These are phyloP conservation scores for Hirsutella rhossiliensis DNA, from an alignment of 2,329 filamentous ascomycete species.

Conservation along the genomic window DNA sequence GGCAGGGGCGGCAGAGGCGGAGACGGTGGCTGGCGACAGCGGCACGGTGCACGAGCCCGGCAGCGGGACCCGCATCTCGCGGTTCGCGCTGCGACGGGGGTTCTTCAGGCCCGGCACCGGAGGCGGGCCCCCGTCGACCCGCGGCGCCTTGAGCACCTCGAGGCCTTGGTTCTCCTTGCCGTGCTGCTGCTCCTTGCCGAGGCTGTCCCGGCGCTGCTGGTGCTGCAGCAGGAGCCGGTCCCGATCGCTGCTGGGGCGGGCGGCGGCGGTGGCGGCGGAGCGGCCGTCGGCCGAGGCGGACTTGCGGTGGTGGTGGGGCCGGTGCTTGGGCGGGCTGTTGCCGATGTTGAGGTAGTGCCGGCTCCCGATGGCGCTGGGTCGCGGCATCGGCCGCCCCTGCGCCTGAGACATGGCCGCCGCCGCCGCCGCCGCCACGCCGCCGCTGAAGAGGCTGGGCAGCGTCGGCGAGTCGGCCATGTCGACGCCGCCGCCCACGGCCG, in stretches of 20 bases:
- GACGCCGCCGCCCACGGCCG: conserved; percentile 5
- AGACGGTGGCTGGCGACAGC: no score
- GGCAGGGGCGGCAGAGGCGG: no score
- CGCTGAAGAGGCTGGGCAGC: conserved; percentile 24
- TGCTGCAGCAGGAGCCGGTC: no score
- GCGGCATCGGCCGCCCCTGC: conserved; percentile 13
- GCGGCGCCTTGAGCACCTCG: conserved; percentile 4
- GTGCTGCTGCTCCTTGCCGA: conserved; percentile 14
- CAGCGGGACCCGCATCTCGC: no score
- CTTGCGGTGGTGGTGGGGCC: conserved; percentile 6
- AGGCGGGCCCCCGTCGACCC: conserved; percentile 1
- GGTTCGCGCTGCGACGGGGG: not conserved
- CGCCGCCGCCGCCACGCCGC: conserved; percentile 12
- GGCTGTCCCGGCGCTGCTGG: not conserved
- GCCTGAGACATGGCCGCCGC: not conserved
- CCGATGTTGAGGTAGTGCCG: conserved; percentile 36
- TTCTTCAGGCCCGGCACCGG: not conserved
- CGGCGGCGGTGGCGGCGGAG: not conserved
- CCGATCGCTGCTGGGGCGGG: not conserved
- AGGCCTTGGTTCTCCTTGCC: conserved; percentile 9
- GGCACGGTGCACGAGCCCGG: no score
- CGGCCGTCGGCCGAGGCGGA: conserved; percentile 1
- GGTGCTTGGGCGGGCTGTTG: conserved; percentile 10
- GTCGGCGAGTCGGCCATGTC: conserved; percentile 24
- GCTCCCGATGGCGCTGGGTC: conserved; percentile 22